Evolutionary conservation across 345 rosid species (phyloP), one percentile per base, ranked within the genome.

Genomic region (Trapa incisa): DNA sequence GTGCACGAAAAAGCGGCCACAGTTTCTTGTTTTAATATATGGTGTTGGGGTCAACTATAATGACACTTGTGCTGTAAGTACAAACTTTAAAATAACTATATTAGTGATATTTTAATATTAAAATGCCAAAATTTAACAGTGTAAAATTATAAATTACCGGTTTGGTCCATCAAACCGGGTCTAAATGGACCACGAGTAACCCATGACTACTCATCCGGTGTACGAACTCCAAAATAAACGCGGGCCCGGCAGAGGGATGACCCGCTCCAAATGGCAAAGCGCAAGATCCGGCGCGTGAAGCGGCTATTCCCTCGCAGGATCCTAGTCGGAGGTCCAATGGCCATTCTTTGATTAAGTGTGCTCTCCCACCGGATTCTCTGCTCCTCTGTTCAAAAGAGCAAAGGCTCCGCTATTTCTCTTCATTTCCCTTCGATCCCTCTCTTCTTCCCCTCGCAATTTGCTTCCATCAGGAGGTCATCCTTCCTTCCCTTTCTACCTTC

Each of bases 261-360:
- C 57, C 60, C 11, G 22, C 60, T 54, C 60, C 60, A 54, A 54
- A 54, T 4, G 60, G n/a, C 60, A 54, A 54, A 54, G 60, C 60
- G 60, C 33, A 22, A 54, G 60, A 54, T 54, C 15, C 63, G 63
- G 63, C 60, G 60, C 35, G 60, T n/a, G 60, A n/a, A n/a, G 60
- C 60, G 60, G 11, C 60, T 17, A 8, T 29, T 29, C 63, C 3
- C 37, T 29, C 38, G 11, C 1, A 9, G 38, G 37, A 22, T 33
- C 33, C 8, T 32, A 22, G 29, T 22, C 29, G 29, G 29, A 32
- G 38, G 32, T 58, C 63, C 38, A 58, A 32, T 38, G 63, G 63
- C 32, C 38, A 3, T 22, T 9, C 38, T 29, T 58, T 1, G 37
- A 35, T 32, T 33, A 8, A 16, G 35, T 35, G 63, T 32, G 63